Conservation (phyloP, 768 basidiomycete species). For the Calocera cornea region DNA sequence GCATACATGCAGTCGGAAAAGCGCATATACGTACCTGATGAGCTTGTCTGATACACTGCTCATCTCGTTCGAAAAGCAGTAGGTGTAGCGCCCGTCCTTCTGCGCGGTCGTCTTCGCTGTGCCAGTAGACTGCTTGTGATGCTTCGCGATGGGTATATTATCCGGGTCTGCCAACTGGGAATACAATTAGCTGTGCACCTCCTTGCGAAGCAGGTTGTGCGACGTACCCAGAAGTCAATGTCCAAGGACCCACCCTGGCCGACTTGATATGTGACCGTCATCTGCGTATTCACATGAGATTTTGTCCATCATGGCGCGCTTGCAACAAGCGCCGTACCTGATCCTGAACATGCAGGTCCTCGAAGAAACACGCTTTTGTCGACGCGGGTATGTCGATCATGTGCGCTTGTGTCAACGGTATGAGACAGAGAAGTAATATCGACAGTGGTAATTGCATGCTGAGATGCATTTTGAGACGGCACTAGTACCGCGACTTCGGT, state of each 20-base stretch:
- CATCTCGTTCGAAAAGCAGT: slow-evolving; percentile 99
- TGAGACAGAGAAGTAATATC: neutral
- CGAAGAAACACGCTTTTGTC: slow-evolving; percentile 90
- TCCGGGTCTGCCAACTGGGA: slow-evolving; percentile 69
- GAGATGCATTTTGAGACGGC: neutral
- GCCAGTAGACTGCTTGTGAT: slow-evolving; percentile 78
- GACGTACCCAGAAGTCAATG: slow-evolving; percentile 86
- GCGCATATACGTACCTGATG: slow-evolving; percentile 48
- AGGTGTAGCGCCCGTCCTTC: slow-evolving; percentile 76
- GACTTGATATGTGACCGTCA: slow-evolving; percentile 99
- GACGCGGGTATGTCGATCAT: slow-evolving; percentile 46
- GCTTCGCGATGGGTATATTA: slow-evolving; percentile 52
- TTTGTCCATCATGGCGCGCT: neutral
- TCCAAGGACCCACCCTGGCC: slow-evolving; percentile 93
- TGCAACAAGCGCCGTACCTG: slow-evolving; percentile 36
- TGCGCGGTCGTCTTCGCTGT: slow-evolving; percentile 76
- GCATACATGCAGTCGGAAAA: neutral
- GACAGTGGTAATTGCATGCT: slow-evolving; percentile 2
- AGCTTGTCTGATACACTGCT: slow-evolving; percentile 90
- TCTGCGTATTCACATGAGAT: slow-evolving; percentile 36
- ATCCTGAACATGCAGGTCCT: slow-evolving; percentile 83
- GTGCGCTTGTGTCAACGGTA: slow-evolving; percentile 16
- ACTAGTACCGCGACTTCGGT: neutral
- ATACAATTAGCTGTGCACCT: neutral
- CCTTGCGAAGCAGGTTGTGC: neutral